Conservation (phyloP, 2,329 filamentous ascomycete species). For the Lachnellula suecica region DNA sequence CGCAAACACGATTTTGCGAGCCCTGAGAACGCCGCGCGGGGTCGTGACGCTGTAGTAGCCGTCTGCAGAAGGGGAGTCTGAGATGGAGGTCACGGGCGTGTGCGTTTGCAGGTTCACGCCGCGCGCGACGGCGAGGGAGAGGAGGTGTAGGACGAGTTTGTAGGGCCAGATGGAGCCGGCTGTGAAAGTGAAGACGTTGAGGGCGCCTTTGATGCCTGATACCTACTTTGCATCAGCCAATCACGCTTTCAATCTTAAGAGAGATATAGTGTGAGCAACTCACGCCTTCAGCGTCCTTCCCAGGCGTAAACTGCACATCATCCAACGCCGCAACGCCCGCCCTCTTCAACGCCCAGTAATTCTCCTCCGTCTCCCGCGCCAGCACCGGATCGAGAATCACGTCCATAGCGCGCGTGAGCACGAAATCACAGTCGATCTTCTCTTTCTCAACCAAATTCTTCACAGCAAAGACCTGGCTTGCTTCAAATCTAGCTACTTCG, state of each 20-base stretch:
- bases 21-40: conserved; percentile 50
- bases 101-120: conserved; percentile 51
- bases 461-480: conserved; percentile 38
- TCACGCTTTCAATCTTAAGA: neutral
- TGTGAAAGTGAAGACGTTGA: conserved; percentile 16
- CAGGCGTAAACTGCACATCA: conserved; percentile 11
- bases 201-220: conserved; percentile 25
- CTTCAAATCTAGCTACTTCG: conserved; percentile 40
- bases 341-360: conserved; percentile 11
- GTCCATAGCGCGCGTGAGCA: conserved; percentile 38
- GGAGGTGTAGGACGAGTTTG: conserved; percentile 54
- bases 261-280: conserved; percentile 2
- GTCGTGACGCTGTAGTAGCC: conserved; percentile 49
- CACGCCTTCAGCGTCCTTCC: conserved; percentile 14
- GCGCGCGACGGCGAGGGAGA: conserved; percentile 44
- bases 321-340: conserved; percentile 11
- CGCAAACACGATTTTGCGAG: conserved; percentile 58
- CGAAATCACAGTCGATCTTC: conserved; percentile 42
- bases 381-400: conserved; percentile 33
- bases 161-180: conserved; percentile 50
- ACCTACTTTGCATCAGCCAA: conserved; percentile 6
- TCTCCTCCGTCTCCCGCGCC: conserved; percentile 16
- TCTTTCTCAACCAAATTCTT: conserved; percentile 39
- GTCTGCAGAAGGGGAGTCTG: conserved; percentile 18
- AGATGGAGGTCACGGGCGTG: conserved; percentile 40